A percentile compares a stretch with the other conserved stretches of the same genome.
These are phyloP conservation scores for Saprolegnia diclina DNA, from an alignment of 352 stramenopile species.

Conservation along the genomic window DNA sequence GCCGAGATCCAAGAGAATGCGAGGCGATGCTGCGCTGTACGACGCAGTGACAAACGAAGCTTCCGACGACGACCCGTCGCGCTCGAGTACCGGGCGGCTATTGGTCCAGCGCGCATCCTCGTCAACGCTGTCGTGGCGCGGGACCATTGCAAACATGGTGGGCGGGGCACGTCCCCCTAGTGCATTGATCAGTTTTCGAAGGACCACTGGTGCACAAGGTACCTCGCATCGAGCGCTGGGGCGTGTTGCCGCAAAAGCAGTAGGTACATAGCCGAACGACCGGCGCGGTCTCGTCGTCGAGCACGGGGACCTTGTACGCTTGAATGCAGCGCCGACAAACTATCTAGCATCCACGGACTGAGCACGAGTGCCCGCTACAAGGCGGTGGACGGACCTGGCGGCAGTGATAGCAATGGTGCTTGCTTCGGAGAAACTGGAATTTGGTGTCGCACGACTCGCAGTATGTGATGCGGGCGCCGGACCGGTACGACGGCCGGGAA, in stretches of 20 bases:
- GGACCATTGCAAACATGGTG: no score
- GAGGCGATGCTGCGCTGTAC: no score
- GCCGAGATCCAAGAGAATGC: no score
- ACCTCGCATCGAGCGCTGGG: background rate
- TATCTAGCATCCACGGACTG: background rate
- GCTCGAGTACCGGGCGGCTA: no score
- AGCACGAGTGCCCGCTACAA: background rate
- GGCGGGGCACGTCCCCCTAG: no score
- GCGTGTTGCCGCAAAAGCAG: slow-evolving; percentile 7
- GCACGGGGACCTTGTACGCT: background rate
- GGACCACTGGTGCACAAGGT: background rate
- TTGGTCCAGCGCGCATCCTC: no score
- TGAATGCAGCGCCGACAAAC: slow-evolving; percentile 1
- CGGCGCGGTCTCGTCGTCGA: background rate
- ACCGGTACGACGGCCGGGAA: background rate
- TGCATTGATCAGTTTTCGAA: no score
- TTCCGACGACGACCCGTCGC: no score
- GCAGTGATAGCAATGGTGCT: slow-evolving; percentile 1
- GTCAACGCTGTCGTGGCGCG: no score
- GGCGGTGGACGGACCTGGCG: background rate
- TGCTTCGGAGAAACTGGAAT: background rate
- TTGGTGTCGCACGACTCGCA: background rate
- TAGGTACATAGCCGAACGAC: background rate
- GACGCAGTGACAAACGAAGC: no score
- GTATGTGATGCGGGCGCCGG: background rate